Conservation (phyloP, 176 grass and related monocot species). For the Aegilops sharonensis region DNA sequence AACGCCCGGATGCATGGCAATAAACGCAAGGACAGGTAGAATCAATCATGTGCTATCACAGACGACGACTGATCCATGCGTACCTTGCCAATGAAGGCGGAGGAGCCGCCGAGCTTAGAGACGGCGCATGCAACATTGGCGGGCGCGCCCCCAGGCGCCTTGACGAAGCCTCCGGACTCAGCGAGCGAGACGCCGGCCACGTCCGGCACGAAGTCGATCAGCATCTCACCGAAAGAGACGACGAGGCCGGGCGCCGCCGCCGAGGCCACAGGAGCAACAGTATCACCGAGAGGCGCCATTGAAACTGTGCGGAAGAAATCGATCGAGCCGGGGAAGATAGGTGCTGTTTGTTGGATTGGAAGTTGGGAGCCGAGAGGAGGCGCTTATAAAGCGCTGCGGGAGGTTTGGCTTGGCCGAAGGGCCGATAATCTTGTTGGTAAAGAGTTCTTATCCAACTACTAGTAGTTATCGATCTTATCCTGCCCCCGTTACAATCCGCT, state of each 20-base stretch:
- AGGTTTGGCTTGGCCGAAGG: neutral
- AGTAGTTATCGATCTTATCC: too few species aligned
- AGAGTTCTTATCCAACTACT: too few species aligned
- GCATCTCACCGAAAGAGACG: constrained; percentile 89
- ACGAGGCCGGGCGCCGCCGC: constrained; percentile 32
- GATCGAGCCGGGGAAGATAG: neutral
- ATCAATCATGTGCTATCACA: neutral
- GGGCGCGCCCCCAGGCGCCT: constrained; percentile 76
- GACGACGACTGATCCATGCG: neutral
- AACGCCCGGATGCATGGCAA: too few species aligned
- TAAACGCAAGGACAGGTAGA: neutral
- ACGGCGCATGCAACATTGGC: constrained; percentile 82
- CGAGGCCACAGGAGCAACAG: neutral
- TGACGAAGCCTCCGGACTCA: constrained; percentile 77
- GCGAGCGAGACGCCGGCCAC: constrained; percentile 71
- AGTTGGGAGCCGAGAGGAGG: neutral
- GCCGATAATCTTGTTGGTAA: too few species aligned
- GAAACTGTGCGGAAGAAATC: neutral
- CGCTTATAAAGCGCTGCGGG: neutral
- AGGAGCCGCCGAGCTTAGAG: constrained; percentile 67
- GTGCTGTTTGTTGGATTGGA: too few species aligned
- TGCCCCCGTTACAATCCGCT: too few species aligned
- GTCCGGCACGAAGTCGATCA: constrained; percentile 87
- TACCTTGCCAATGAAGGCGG: constrained; percentile 94
- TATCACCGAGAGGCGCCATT: constrained; percentile 43